These are phyloP conservation scores for Pleurotus cornucopiae DNA, from an alignment of 768 basidiomycete genomes.

Conservation along the genomic window DNA sequence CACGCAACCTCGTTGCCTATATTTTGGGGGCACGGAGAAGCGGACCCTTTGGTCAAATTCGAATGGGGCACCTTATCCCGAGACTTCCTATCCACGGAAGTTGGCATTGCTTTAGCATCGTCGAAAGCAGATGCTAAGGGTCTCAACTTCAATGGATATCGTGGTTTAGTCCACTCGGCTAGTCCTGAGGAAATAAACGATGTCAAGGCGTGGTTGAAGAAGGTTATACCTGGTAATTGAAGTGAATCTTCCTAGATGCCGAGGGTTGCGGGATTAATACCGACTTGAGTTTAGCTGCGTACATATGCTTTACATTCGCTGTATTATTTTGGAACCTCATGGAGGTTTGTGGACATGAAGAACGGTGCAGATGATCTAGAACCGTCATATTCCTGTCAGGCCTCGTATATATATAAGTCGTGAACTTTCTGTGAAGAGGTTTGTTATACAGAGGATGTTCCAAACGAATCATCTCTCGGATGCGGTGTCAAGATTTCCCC, in stretches of 20 bases:
- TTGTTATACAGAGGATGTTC: too few species aligned
- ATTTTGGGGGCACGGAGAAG: slow-evolving; percentile 20
- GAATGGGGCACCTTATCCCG: slow-evolving; percentile 10
- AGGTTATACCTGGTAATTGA: slow-evolving; percentile 12
- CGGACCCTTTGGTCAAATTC: slow-evolving; percentile 13
- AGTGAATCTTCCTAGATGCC: background rate
- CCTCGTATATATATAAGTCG: too few species aligned
- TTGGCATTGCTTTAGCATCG: slow-evolving; percentile 11
- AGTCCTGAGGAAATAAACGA: slow-evolving; percentile 15
- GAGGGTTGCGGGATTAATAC: background rate
- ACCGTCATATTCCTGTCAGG: too few species aligned
- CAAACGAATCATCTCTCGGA: too few species aligned
- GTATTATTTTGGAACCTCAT: slow-evolving; percentile 6
- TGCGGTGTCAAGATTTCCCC: too few species aligned
- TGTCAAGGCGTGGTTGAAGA: slow-evolving; percentile 13
- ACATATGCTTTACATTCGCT: background rate
- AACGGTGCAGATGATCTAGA: too few species aligned
- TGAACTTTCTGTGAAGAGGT: too few species aligned
- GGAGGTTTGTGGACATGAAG: background rate
- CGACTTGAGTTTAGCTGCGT: background rate
- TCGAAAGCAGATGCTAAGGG: slow-evolving; percentile 7
- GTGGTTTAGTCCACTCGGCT: slow-evolving; percentile 11
- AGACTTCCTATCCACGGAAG: slow-evolving; percentile 14
- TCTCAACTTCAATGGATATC: slow-evolving; percentile 13
- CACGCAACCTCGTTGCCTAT: slow-evolving; percentile 14